Conservation (phyloP, 352 stramenopile species). For the Phytopythium boreale region DNA sequence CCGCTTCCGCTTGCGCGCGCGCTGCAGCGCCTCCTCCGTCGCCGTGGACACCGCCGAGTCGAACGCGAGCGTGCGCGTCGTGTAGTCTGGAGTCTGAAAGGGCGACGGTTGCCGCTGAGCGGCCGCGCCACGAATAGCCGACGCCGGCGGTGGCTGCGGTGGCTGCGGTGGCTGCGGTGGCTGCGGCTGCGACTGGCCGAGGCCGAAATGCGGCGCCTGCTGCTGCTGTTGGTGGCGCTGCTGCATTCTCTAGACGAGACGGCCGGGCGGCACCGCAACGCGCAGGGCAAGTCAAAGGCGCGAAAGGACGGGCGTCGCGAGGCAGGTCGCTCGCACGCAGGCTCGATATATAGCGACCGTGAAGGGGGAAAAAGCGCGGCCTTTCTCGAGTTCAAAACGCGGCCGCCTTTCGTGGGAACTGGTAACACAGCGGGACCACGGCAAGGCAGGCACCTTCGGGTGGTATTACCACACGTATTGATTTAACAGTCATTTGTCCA, state of each 20-base stretch:
- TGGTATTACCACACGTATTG: too few relatives aligned
- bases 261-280: background rate
- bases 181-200: too few relatives aligned
- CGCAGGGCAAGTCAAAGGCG: background rate
- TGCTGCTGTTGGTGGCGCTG: background rate
- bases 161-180: background rate
- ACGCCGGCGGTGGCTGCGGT: background rate
- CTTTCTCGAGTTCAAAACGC: background rate
- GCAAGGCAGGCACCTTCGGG: too few relatives aligned
- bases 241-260: background rate
- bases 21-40: conserved; percentile 16
- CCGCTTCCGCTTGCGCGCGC: conserved; percentile 38
- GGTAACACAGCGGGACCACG: too few relatives aligned
- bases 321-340: background rate
- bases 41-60: conserved; percentile 29
- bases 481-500: too few relatives aligned
- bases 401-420: too few relatives aligned
- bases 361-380: too few relatives aligned
- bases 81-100: conserved; percentile 39
- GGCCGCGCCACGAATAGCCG: conserved; percentile 12
- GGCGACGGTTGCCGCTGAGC: conserved; percentile 25
- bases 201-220: background rate
- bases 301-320: background rate
- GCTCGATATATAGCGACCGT: too few relatives aligned
- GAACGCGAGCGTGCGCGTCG: conserved; percentile 39